Base-by-base conservation (phyloP, 2,329 filamentous ascomycete species). In the Ceratocystiopsis sp. region DNA sequence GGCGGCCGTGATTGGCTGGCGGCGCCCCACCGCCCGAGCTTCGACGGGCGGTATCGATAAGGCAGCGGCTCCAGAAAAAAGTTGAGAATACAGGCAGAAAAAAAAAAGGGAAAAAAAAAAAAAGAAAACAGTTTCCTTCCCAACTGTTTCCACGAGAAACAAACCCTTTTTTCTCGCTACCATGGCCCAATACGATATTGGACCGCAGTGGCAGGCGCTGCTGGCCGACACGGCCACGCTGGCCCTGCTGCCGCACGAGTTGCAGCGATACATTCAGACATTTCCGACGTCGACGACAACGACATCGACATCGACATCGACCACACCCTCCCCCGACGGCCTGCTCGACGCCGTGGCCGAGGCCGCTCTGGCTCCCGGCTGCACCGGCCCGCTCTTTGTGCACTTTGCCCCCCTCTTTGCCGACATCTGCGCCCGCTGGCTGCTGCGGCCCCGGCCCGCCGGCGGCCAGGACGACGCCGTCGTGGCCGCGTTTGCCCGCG, bases 391-490 rank as follows among this genome's bases (percentile, higher is more conserved):
- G 45, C 65, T 94, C 55, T 86, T 91, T 55, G 66, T 73, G 50
- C 71, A 81, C 54, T 86, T 87, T 59, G 77, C 83, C 57, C 65
- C 71, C 48, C 63, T 87, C 36, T 84, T 91, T 54, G 75, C 84
- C 52, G 87, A 95, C 59, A 67, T 93, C 41, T 84, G 81, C 60
- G 81, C 85, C 48, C 69, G 81, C 65, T 93, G 85, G 85, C 66
- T 81, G 38, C 65, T 68, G 54, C 58, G 64, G 56, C 53, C 63
- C 25, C 58, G 59, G 25, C 59, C 57, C 37, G 55, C 57, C 37
- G 55, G 59, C 49, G 51, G 49, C 43, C 58, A 53, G 51, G 59
- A 60, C 52, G 60, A 58, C 52, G 59, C 53, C 44, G 61, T 80
- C 42, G 69, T 89, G 49, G 71, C 78, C 44, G 80, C 83, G 32